Base-by-base conservation (phyloP, 106 monocot species). In the Gastrodia elata region DNA sequence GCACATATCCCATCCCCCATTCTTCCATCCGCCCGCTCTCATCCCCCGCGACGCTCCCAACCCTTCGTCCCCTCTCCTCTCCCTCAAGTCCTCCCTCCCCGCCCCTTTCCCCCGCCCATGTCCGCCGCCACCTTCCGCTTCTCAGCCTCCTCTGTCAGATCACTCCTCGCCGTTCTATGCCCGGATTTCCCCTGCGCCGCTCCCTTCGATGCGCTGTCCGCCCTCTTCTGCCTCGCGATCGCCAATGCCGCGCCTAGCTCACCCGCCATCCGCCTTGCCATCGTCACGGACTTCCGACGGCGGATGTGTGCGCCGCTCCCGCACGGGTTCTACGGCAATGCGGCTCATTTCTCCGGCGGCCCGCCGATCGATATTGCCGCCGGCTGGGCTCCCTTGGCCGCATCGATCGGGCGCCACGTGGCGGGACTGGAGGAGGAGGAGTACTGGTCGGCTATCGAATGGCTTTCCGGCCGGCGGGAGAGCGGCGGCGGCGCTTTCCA, bases 11-110 rank as follows among this genome's bases (percentile, higher is more conserved):
- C 46, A 77, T 78, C 90, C 92, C 6, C 96, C 96, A 8, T 94
- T 94, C 89, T 87, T 94, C 84, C 86, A 94, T 76, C 83, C 91
- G 0, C 84, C 86, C 8, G 94, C 72, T 64, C 88, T 96, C 71
- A 41, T 71, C 68, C 70, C 80, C 79, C 80, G 79, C 24, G 58
- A 89, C 72, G 22, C 34, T 22, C 85, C 83, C 73, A 74, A 76
- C 72, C 76, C 82, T 10, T 46, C 71, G 71, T 55, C 83, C 41
- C 55, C 67, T 22, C 74, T 84, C 75, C 91, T 90, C 30, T 52
- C 72, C 68, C 15, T 32, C 73, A 88, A 94, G 48, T 81, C 88
- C 34, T 2, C 25, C 18, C 3, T 16, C 2, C 0, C 73, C n/a
- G 4, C 42, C 13, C 0, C 73, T 43, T n/a, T 0, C 61, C 48